These are phyloP conservation scores for Suillus discolor DNA, from an alignment of 768 basidiomycete species.

Conservation along the genomic window DNA sequence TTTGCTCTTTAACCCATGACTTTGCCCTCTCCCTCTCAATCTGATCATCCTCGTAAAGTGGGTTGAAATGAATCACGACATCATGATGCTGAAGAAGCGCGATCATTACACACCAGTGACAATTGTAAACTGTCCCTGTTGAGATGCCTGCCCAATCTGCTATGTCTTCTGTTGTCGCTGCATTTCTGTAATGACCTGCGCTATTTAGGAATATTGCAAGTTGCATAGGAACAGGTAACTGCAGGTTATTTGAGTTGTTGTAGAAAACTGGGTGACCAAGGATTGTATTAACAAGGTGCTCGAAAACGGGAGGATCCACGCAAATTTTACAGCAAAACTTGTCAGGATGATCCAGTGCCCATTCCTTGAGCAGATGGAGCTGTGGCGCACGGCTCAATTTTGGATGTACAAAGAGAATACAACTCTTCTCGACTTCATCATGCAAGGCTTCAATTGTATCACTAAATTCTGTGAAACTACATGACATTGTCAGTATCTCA, in stretches of 20 bases:
- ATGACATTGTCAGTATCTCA: background rate
- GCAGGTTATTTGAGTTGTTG: conserved; percentile 21
- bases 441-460: background rate
- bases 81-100: conserved; percentile 18
- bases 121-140: conserved; percentile 22
- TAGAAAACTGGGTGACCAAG: conserved; percentile 29
- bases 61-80: conserved; percentile 10
- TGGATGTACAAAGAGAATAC: background rate
- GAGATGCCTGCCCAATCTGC: conserved; percentile 22
- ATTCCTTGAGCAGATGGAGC: conserved; percentile 16
- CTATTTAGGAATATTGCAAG: conserved; percentile 33
- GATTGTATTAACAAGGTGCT: conserved; percentile 20
- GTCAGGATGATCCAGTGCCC: conserved; percentile 16
- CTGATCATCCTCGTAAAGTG: background rate
- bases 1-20: background rate
- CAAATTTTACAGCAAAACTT: conserved; percentile 30
- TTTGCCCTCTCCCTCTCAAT: conserved; percentile 7
- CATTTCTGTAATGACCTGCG: conserved; percentile 22
- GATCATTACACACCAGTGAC: conserved; percentile 18
- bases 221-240: conserved; percentile 29
- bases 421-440: conserved; percentile 3
- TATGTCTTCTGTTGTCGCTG: conserved; percentile 19
- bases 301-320: conserved; percentile 28
- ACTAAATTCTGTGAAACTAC: conserved; percentile 3
- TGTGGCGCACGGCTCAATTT: conserved; percentile 6